Conservation (phyloP, 306 rosid genomes). For the Crotalaria pallida region DNA sequence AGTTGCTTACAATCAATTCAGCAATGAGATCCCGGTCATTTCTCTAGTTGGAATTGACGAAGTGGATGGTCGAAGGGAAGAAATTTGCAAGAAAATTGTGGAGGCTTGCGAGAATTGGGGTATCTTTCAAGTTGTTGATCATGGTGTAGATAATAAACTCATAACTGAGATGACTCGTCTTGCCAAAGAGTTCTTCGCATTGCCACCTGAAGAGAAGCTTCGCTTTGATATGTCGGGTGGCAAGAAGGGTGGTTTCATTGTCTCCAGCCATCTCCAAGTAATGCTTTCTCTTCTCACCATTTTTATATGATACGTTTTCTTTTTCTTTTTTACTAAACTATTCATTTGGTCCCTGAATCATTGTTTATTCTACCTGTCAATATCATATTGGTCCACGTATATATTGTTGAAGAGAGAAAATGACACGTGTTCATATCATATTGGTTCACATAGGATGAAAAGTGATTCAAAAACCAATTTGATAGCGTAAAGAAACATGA, state of each 20-base stretch:
- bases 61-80: conserved; percentile 32
- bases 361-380: too few species aligned
- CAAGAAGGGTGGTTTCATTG: conserved; percentile 72
- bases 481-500: too few species aligned
- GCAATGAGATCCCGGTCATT: conserved; percentile 72
- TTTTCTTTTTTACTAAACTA: too few species aligned
- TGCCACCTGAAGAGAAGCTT: conserved; percentile 77
- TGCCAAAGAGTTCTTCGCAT: conserved; percentile 59
- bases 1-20: conserved; percentile 70
- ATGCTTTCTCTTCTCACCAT: not conserved
- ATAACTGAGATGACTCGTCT: conserved; percentile 57
- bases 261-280: conserved; percentile 70
- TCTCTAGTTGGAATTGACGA: conserved; percentile 71
- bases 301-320: too few species aligned
- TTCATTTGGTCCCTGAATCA: too few species aligned
- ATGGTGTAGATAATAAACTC: conserved; percentile 54
- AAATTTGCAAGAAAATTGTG: conserved; percentile 54
- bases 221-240: conserved; percentile 91
- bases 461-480: too few species aligned
- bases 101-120: conserved; percentile 95
- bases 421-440: too few species aligned
- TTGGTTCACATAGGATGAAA: too few species aligned
- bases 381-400: too few species aligned
- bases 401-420: too few species aligned
- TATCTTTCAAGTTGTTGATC: conserved; percentile 74